phyloP scores from a whole-genome alignment of 495 filamentous ascomycete species.

The Penicillium taxi region DNA sequence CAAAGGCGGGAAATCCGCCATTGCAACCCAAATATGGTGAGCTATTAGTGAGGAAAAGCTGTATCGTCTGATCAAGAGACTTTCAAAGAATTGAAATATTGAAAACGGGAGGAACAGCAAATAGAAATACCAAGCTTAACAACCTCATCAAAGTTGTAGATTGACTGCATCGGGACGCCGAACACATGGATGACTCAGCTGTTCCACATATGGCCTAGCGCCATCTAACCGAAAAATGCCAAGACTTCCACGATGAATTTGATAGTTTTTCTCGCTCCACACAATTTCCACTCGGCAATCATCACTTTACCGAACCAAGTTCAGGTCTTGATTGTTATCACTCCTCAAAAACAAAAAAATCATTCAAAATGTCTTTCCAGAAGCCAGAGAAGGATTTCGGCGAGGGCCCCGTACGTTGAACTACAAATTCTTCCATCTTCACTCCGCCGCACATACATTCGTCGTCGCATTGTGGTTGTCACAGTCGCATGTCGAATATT shows the following conservation, averaged over 20 bases:
- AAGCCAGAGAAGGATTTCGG: conserved; percentile 93
- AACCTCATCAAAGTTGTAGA: conserved; percentile 4
- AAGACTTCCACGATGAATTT: conserved; percentile 36
- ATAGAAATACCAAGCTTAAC: background rate
- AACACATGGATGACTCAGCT: conserved; percentile 1
- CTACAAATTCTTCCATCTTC: background rate
- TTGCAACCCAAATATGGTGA: conserved; percentile 8
- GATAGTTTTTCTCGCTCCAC: conserved; percentile 24
- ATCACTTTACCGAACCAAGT: conserved; percentile 77
- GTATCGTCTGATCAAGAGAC: no score
- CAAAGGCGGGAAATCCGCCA: conserved; percentile 55
- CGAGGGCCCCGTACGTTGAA: conserved; percentile 62
- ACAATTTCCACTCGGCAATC: conserved; percentile 43
- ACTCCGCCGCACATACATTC: conserved; percentile 3
- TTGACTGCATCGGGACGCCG: conserved; percentile 15
- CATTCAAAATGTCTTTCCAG: conserved; percentile 90
- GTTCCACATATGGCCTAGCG: conserved; percentile 23
- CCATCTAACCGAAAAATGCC: conserved; percentile 35
- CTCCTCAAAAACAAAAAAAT: conserved; percentile 21
- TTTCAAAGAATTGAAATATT: background rate
- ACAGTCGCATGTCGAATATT: no score
- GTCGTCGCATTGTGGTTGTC: conserved; percentile 3
- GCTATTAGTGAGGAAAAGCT: background rate
- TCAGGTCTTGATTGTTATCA: conserved; percentile 52
- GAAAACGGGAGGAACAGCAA: background rate